phyloP scores from a whole-genome alignment of 73 alveolate genomes.

The Tetrahymena thermophila region DNA sequence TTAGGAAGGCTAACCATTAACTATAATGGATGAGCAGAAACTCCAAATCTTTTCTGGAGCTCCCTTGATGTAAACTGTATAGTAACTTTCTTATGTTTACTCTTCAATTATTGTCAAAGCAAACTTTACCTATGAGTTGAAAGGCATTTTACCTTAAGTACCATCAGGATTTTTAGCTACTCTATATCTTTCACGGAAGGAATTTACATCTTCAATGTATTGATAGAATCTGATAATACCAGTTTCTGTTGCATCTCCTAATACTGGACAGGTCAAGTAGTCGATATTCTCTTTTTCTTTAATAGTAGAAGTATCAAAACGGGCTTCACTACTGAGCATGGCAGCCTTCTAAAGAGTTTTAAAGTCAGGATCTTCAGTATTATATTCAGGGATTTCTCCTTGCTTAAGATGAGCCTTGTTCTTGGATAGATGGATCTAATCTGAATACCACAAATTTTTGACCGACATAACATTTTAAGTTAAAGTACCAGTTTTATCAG shows the following conservation, averaged over 20 bases:
- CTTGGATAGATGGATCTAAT: constrained; percentile 67
- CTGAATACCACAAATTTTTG: constrained; percentile 75
- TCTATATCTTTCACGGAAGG: constrained; percentile 39
- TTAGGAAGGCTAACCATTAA: neutral
- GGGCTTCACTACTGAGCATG: neutral
- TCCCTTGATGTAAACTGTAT: constrained; percentile 22
- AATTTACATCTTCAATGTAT: constrained; percentile 56
- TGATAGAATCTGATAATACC: constrained; percentile 84
- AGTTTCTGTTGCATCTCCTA: constrained; percentile 87
- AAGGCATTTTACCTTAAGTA: constrained; percentile 38
- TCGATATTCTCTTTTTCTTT: neutral
- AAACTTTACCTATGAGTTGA: constrained; percentile 16
- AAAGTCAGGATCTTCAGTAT: neutral
- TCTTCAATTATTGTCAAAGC: constrained; percentile 22
- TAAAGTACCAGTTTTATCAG: constrained; percentile 92
- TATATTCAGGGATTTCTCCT: constrained; percentile 19
- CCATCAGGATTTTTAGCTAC: constrained; percentile 30
- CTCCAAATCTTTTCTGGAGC: constrained; percentile 40
- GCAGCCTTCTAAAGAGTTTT: neutral
- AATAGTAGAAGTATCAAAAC: neutral
- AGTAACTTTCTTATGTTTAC: constrained; percentile 16
- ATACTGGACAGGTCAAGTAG: constrained; percentile 28
- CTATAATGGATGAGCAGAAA: constrained; percentile 4
- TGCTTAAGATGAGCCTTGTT: constrained; percentile 56
- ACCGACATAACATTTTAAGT: constrained; percentile 79